Conservation (phyloP, 306 rosid genomes). For the Oemleria cerasiformis region DNA sequence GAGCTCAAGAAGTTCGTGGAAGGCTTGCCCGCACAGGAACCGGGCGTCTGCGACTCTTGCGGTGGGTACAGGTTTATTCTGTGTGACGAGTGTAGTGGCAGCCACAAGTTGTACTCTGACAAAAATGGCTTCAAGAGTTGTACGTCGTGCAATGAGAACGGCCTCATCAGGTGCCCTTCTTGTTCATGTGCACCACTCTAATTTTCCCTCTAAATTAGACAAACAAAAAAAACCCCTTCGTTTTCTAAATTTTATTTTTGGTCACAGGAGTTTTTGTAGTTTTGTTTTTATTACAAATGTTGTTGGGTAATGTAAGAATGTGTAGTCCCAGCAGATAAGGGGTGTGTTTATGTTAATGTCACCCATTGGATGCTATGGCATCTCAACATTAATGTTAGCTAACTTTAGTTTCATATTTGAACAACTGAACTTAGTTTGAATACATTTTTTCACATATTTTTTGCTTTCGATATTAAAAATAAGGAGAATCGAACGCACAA, state of each 20-base stretch:
- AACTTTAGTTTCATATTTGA: conserved; percentile 1
- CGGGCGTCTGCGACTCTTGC: conserved; percentile 55
- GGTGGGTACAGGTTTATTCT: conserved; percentile 69
- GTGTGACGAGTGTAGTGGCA: conserved; percentile 75
- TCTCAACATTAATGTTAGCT: background rate
- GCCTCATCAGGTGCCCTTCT: conserved; percentile 81
- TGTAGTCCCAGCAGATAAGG: background rate
- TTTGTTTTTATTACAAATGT: background rate
- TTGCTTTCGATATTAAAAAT: too few species aligned
- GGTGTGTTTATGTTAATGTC: background rate
- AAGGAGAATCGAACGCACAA: too few species aligned
- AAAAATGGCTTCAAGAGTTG: conserved; percentile 68
- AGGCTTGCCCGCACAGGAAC: conserved; percentile 69
- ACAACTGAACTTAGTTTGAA: background rate
- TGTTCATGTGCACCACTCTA: conserved; percentile 50
- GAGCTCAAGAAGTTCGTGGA: conserved; percentile 85
- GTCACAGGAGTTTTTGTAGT: conserved; percentile 5
- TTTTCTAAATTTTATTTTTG: background rate
- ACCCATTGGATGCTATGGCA: background rate
- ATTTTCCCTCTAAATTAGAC: conserved; percentile 3
- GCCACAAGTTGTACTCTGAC: conserved; percentile 68
- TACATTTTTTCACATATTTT: background rate
- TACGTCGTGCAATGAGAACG: conserved; percentile 76
- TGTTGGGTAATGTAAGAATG: conserved; percentile 10
- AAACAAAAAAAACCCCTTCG: background rate